Base-by-base conservation (phyloP, 306 rosid genomes). In the Dryas drummondii region DNA sequence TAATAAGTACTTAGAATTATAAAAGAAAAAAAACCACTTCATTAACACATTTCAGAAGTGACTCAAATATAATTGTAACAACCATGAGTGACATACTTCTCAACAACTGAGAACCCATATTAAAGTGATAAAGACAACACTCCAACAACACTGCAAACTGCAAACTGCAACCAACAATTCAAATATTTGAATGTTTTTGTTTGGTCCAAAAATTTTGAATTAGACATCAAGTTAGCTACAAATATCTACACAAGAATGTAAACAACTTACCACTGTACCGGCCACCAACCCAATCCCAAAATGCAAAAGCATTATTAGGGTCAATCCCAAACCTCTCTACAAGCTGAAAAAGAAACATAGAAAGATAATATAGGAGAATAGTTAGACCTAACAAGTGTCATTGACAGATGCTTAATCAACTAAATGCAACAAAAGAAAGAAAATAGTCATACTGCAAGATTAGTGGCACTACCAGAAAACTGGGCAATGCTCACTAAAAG, bases 201-300 rank as follows among this genome's bases (percentile, higher is more conserved):
- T 32, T 32, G 37, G 37, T 32, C 37, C 37, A 82, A 79, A 79
- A 81, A 64, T 49, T 55, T 26, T 51, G 37, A 68, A 80, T 81
- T 44, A 81, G 76, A 64, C 70, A 52, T 44, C 58, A 67, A 68
- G 48, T 60, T 66, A 51, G 72, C 22, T 64, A 49, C 47, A 53
- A 56, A 63, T 68, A 55, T 42, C 42, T 48, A 75, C 79, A 49
- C 47, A 13, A 72, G 26, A 40, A 47, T 9, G 76, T 54, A 66
- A 75, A 76, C 2, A 37, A 76, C 63, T 77, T 82, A 94, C 99
- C 97, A 55, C 97, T 94, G 55, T 94, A 94, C 60, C 97, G 88
- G 80, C 99, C 97, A 81, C 99, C 99, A 79, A 94, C 99, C 97
- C 97, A 94, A 78, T 94, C 97, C 99, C 97, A 92, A 80, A 94